These are phyloP conservation scores for Byssochlamys sp. DNA, from an alignment of 2,329 filamentous ascomycete species.

Conservation along the genomic window DNA sequence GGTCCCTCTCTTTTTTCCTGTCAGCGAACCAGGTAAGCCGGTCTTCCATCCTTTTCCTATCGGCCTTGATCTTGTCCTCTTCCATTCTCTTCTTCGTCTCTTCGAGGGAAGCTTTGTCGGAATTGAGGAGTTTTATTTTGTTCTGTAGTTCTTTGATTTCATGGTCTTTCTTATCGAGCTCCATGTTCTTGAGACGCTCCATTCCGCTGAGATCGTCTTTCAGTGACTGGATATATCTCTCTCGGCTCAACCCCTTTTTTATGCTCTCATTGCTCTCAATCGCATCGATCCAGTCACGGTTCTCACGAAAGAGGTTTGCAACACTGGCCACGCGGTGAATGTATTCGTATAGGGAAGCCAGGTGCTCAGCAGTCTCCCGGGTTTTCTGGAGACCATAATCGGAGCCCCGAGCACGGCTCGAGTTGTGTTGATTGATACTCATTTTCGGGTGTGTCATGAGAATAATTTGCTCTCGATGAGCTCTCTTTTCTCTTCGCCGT, in stretches of 20 bases:
- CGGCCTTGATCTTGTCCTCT: slow-evolving; percentile 11
- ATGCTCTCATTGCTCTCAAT: not conserved
- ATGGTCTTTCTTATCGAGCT: not conserved
- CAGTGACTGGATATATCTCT: not conserved
- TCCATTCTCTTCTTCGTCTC: slow-evolving; percentile 1
- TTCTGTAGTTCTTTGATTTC: not conserved
- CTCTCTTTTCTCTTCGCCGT: not conserved
- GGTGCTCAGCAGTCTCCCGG: not conserved
- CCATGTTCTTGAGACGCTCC: not conserved
- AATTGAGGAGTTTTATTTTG: not conserved
- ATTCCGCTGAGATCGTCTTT: not conserved
- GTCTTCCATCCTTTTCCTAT: not conserved
- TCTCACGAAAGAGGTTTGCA: not conserved
- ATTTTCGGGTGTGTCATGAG: not conserved
- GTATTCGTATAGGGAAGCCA: not conserved
- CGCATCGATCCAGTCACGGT: not conserved
- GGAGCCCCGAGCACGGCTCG: not conserved
- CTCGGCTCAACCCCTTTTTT: not conserved
- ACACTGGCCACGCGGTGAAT: not conserved
- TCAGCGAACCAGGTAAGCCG: not conserved
- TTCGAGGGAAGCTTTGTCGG: not conserved
- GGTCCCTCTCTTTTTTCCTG: not conserved
- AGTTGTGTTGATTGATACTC: not conserved
- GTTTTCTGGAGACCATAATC: not conserved
- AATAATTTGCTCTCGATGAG: not conserved